Base-by-base conservation (phyloP, 2,329 filamentous ascomycete genomes). In the Aspergillus sp. region DNA sequence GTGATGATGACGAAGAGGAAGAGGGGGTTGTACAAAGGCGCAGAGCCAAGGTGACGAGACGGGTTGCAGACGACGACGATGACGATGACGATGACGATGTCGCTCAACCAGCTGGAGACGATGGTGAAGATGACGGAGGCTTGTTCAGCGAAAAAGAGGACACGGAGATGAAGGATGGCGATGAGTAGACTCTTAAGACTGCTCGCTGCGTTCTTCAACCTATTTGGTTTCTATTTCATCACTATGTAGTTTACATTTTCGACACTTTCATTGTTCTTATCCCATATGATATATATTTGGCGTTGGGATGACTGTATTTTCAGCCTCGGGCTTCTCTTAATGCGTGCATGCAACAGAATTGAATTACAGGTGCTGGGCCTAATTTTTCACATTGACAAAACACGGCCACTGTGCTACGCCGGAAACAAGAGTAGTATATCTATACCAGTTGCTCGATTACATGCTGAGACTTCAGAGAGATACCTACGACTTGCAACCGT, bases 81-180 rank as follows among this genome's bases (percentile, higher is more conserved):
- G 73, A 76, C 4, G 74, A 76, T 2, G 73, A 76, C 4, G 73
- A 75, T 2, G 83, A 82, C 2, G 81, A 81, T 37, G 75, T 73
- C 19, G 60, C 47, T 37, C 55, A 45, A 21, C 60, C 50, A 19
- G 59, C 56, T 33, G 62, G 17, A 24, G 58, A 54, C 6, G 65
- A 52, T 17, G 66, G 65, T 3, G 67, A 69, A 17, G 70, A 72
- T 12, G 70, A 74, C 21, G 74, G 73, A 44, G 75, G 74, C 24
- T 55, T 77, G 52, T 77, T 77, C 24, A 73, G 73, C 41, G 68
- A 73, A 43, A 39, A 52, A 24, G 69, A 69, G 45, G 70, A 72
- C 24, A 67, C 68, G 19, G 71, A 74, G 57, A 75, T 75, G 74
- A 68, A 73, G 55, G 73, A 76, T 19, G 64, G 75, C 23, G 64